Evolutionary conservation across 2,329 filamentous ascomycete genomes (phyloP).

Genomic region (Ambrosiella cleistominuta): DNA sequence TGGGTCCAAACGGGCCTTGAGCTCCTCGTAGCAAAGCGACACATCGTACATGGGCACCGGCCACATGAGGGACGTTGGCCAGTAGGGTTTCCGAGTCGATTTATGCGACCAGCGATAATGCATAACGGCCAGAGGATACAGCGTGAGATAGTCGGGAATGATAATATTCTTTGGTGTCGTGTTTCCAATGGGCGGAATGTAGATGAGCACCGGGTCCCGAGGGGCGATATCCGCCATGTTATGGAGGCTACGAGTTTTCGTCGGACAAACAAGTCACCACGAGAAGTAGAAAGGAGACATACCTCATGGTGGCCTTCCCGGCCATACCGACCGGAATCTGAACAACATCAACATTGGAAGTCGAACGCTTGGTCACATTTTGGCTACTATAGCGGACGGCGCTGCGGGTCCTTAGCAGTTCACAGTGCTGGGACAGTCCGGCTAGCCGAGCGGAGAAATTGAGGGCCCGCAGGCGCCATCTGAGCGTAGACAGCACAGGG

Average conservation of each 20-base stretch:
- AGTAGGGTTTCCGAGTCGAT: slow-evolving; percentile 7
- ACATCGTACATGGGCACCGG: slow-evolving; percentile 41
- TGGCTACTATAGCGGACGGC: neutral
- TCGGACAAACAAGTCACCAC: slow-evolving; percentile 10
- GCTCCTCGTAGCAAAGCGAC: slow-evolving; percentile 35
- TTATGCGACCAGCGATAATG: slow-evolving; percentile 39
- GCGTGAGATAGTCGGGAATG: slow-evolving; percentile 26
- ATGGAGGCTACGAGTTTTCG: slow-evolving; percentile 26
- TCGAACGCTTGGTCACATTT: neutral
- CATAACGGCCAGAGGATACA: slow-evolving; percentile 33
- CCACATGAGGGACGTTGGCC: slow-evolving; percentile 24
- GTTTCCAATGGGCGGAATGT: slow-evolving; percentile 33
- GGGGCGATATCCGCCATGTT: slow-evolving; percentile 25
- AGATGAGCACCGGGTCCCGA: slow-evolving; percentile 32
- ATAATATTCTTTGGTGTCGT: slow-evolving; percentile 16
- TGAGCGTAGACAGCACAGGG: neutral
- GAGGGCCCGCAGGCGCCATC: too few species aligned
- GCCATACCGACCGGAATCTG: slow-evolving; percentile 31
- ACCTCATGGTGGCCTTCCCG: slow-evolving; percentile 35
- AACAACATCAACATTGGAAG: slow-evolving; percentile 15
- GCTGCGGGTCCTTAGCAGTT: too few species aligned
- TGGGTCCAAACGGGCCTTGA: slow-evolving; percentile 28
- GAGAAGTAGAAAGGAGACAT: slow-evolving; percentile 15
- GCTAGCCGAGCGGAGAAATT: too few species aligned
- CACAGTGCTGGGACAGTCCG: too few species aligned